A percentile compares a stretch with the other conserved stretches of the same genome.
Conservation (phyloP, 1,139 yeast genomes). For the Debaryomyces psychrophilus region DNA sequence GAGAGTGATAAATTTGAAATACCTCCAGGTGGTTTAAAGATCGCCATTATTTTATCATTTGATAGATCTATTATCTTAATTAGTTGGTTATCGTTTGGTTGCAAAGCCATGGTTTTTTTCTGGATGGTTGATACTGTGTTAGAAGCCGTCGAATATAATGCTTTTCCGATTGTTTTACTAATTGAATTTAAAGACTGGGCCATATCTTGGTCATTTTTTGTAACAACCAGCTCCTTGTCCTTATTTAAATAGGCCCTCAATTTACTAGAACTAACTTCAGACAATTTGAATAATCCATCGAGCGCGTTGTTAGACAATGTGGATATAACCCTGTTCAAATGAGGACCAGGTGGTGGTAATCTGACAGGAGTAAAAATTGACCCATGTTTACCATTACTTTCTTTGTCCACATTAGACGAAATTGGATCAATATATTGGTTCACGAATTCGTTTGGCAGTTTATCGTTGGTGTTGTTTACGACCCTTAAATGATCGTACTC, state of each 20-base stretch:
- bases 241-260: constrained; percentile 41
- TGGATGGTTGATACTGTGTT: constrained; percentile 34
- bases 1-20: constrained; percentile 63
- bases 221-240: constrained; percentile 12
- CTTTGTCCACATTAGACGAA: constrained; percentile 11
- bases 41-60: constrained; percentile 48
- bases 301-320: constrained; percentile 55
- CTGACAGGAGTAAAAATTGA: constrained; percentile 45
- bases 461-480: constrained; percentile 19
- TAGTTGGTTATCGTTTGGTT: constrained; percentile 37
- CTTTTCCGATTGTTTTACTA: constrained; percentile 35
- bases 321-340: constrained; percentile 50
- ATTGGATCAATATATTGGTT: constrained; percentile 19
- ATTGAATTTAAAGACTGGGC: constrained; percentile 31
- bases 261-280: constrained; percentile 52
- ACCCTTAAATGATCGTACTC: constrained; percentile 38
- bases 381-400: background rate
- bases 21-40: constrained; percentile 64
- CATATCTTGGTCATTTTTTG: constrained; percentile 21
- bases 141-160: constrained; percentile 42
- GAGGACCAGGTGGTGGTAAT: constrained; percentile 49
- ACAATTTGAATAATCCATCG: constrained; percentile 54
- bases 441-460: background rate
- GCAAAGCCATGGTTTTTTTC: constrained; percentile 28
- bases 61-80: constrained; percentile 51